These are phyloP conservation scores for Ambrosia artemisiifolia DNA, from an alignment of 129 eudicot genomes.

Conservation along the genomic window DNA sequence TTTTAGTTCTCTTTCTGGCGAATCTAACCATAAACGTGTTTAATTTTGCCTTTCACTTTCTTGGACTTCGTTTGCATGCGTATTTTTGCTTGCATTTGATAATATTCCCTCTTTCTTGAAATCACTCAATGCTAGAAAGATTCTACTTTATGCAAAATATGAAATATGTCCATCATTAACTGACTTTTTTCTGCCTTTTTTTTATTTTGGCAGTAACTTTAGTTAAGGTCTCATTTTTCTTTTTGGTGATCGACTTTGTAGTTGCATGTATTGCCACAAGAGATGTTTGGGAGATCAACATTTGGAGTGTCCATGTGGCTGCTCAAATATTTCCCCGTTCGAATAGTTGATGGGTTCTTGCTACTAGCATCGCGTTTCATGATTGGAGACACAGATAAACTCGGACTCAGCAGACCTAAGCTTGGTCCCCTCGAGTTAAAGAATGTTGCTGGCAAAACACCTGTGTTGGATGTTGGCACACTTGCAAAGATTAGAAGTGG, in stretches of 20 bases:
- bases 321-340: constrained; percentile 57
- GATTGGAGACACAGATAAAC: constrained; percentile 49
- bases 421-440: constrained; percentile 68
- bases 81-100: constrained; percentile 19
- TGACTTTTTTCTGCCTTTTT: constrained; percentile 1
- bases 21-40: constrained; percentile 9
- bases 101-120: constrained; percentile 13
- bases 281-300: constrained; percentile 70
- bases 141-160: constrained; percentile 22
- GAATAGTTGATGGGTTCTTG: constrained; percentile 48
- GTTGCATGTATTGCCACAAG: constrained; percentile 72
- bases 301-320: constrained; percentile 59
- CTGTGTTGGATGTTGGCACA: constrained; percentile 72
- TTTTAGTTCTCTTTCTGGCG: neutral
- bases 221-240: neutral
- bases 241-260: constrained; percentile 22
- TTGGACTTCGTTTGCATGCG: constrained; percentile 63
- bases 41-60: constrained; percentile 30
- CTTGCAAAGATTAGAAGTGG: constrained; percentile 60
- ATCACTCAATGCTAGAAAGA: constrained; percentile 21
- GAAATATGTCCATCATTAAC: constrained; percentile 14
- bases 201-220: constrained; percentile 2
- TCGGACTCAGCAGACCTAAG: constrained; percentile 57
- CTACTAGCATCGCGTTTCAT: constrained; percentile 44
- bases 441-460: constrained; percentile 54